Evolutionary conservation across 495 filamentous ascomycete genomes (phyloP), one percentile per base, ranked within the genome.

Genomic region (Glonium stellatum): DNA sequence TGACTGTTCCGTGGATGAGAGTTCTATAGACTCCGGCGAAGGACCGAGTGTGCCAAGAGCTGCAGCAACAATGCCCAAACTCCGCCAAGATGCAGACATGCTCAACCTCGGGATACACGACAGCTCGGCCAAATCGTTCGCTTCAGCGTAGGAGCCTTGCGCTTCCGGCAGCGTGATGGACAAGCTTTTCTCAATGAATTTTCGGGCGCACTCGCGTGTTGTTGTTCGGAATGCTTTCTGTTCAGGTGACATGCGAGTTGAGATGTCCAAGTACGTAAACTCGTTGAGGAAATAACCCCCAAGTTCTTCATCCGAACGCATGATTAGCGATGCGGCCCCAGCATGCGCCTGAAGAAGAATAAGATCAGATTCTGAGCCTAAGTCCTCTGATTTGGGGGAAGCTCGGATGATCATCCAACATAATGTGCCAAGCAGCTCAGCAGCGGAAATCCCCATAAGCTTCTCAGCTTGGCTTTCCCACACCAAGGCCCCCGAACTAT

Each of bases 401-500:
- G 54, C 35, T 11, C 27, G 5, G 25, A 62, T 54, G 19, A 62
- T 62, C 8, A 62, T 34, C 27, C 53, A 48, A 23, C 60, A 62
- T n/a, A 35, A 18, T 9, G 57, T 57, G 1, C 54, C 56, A 6
- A 62, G 54, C 2, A 62, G 54, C 54, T 62, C 44, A 12, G 60
- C 60, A 11, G 60, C 22, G 13, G 54, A 51, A 22, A 62, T 57
- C 44, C 60, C 60, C 60, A 62, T 62, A 5, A 21, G 47, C n/a
- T 13, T 19, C 36, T 62, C 60, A 21, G 54, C 46, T 5, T 62
- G 39, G 10, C 13, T 44, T 44, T 3, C 39, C 39, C 39, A 44
- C 13, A 18, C 10, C 18, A 19, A 11, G 23, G 47, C 56, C 57
- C 48, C 60, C 47, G 13, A 21, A 4, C 1, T 31, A 31, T 21